phyloP scores from a whole-genome alignment of 2,329 filamentous ascomycete species.

The Eutypella sp. region DNA sequence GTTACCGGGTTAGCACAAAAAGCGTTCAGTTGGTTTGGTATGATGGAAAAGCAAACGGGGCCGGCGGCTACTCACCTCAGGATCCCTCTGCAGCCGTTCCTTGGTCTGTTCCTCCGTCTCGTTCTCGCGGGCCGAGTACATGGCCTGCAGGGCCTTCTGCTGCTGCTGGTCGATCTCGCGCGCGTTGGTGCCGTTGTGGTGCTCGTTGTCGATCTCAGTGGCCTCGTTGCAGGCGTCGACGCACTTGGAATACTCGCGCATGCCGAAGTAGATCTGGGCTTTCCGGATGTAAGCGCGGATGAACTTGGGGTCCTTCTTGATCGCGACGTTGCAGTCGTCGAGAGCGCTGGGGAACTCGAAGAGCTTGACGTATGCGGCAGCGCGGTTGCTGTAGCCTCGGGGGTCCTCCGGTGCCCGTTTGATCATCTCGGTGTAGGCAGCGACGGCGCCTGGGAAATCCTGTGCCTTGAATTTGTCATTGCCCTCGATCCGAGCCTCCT shows the following conservation, averaged over 20 bases:
- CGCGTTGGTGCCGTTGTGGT: constrained; percentile 68
- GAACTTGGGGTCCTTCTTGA: constrained; percentile 86
- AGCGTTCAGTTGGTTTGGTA: no score
- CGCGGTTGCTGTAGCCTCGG: constrained; percentile 94
- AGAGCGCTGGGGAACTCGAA: constrained; percentile 93
- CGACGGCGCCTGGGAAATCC: constrained; percentile 92
- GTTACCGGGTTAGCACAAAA: constrained; percentile 20
- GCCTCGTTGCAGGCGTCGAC: constrained; percentile 86
- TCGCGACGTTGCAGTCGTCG: constrained; percentile 85
- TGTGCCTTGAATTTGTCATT: constrained; percentile 96
- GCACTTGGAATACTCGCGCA: constrained; percentile 97
- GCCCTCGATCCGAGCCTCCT: constrained; percentile 89
- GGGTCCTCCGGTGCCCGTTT: constrained; percentile 92
- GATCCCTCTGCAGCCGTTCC: constrained; percentile 83
- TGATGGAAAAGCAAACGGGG: neutral
- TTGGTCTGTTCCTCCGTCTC: constrained; percentile 96
- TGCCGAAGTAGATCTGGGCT: constrained; percentile 90
- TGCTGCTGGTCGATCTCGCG: constrained; percentile 92
- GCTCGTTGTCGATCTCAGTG: constrained; percentile 65
- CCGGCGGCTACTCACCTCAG: constrained; percentile 60
- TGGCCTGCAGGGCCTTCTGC: constrained; percentile 84
- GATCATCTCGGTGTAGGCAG: constrained; percentile 92
- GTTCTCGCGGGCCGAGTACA: constrained; percentile 86
- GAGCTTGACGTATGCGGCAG: constrained; percentile 93
- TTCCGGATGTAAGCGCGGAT: constrained; percentile 96